Evolutionary conservation across 2,329 filamentous ascomycete genomes (phyloP), one percentile per base, ranked within the genome.

Genomic region (Epichloe festucae): DNA sequence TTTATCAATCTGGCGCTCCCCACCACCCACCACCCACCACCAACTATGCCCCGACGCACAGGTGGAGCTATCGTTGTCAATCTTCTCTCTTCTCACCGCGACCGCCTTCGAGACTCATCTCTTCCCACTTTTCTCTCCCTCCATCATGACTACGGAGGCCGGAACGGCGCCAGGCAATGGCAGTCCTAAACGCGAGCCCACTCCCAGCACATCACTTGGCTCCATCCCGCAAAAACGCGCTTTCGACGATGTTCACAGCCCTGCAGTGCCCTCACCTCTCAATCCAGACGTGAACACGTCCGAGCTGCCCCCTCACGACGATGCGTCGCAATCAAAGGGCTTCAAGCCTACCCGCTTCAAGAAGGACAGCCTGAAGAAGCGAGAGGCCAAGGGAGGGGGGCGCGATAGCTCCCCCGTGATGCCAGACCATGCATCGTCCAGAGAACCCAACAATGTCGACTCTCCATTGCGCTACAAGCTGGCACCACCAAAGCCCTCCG

Each of bases 261-360:
- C 86, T 4, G 75, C 81, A 12, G 74, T 89, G 2, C 81, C 85
- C 3, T 90, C 86, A 11, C 85, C 85, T 31, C 76, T 90, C 55
- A 89, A 89, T 59, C 81, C 82, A 46, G 80, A 84, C 45, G 73
- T 75, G 55, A 78, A 64, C 54, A 58, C 64, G 10, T 62, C 62
- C 42, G 71, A 70, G 51, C 60, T 66, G 3, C 66, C 67, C 23
- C 60, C 65, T 14, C 63, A 65, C 12, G 74, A 77, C 38, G 76
- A 79, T 57, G 74, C 72, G 56, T 54, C 60, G 10, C 65, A 65
- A 21, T 50, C 59, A n/a, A 57, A 57, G 36, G 63, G 64, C 27
- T 59, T 61, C 38, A 71, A 70, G 54, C 70, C 73, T 38, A 60
- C 67, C 14, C 70, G 80, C 35, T 67, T 72, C 19, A 85, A 85